Percentiles rank a stretch among this genome's conserved stretches.
These are phyloP conservation scores for Emmonsiellopsis sp. DNA, from an alignment of 2,329 filamentous ascomycete genomes.

Conservation along the genomic window DNA sequence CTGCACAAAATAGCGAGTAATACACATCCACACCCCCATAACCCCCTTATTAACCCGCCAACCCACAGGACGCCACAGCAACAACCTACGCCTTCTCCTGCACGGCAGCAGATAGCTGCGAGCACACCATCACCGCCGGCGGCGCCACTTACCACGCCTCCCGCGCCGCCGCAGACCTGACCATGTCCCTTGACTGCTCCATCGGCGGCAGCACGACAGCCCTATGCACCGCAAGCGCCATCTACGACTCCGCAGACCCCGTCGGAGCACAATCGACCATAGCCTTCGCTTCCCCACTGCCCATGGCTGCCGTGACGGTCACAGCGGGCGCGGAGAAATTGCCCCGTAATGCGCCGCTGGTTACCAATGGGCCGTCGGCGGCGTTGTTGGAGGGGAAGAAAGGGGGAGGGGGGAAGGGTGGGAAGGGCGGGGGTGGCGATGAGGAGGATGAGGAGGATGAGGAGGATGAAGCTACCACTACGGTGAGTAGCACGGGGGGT, in stretches of 20 bases:
- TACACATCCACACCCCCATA: not conserved
- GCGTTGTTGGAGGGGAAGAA: not conserved
- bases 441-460: not conserved
- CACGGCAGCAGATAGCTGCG: not conserved
- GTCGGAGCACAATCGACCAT: no score
- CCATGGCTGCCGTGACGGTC: slow-evolving; percentile 3
- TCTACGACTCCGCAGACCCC: no score
- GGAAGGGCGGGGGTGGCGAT: not conserved
- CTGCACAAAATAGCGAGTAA: not conserved
- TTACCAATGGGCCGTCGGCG: not conserved
- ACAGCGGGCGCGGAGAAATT: slow-evolving; percentile 9
- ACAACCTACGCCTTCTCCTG: not conserved
- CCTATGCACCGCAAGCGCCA: not conserved
- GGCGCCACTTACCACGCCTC: not conserved
- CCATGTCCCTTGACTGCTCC: not conserved
- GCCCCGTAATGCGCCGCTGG: not conserved
- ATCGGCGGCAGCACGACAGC: slow-evolving; percentile 2
- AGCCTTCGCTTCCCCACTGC: not conserved
- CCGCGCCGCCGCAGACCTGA: not conserved
- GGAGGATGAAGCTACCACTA: not conserved
- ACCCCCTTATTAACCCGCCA: not conserved
- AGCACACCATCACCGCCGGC: not conserved
- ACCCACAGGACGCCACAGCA: not conserved
- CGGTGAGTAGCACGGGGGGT: slow-evolving; percentile 3
- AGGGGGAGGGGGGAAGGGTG: not conserved